Base-by-base conservation (phyloP, 2,329 filamentous ascomycete species). In the Sporothrix luriei region DNA sequence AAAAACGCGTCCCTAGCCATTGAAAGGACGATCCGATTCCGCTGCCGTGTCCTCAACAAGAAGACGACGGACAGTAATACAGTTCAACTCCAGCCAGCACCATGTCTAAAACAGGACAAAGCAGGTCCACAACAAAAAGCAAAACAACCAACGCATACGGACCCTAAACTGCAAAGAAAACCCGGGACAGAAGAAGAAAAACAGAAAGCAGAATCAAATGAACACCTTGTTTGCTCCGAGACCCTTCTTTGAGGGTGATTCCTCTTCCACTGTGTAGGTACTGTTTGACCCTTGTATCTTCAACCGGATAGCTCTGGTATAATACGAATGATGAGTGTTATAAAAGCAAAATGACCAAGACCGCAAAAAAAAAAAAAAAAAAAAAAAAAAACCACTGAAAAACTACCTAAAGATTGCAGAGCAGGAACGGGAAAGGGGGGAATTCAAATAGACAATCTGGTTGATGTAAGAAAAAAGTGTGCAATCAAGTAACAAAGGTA, bases 221-320 rank as follows among this genome's bases (percentile, higher is more conserved):
- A 64, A 64, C 61, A 49, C 61, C 46, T n/a, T 64, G 61, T 19
- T 33, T 49, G 43, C 61, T 49, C 26, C 61, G 61, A 16, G 24
- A 13, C 61, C 46, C 61, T 19, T 40, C 11, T 57, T 9, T 64
- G 16, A 14, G 19, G 16, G 11, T 13, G 26, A 14, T 9, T 21
- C 26, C 14, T 51, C 26, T 38, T 51, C 62, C 62, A 52, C 43
- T 49, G 26, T 65, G 26, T 9, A 65, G 62, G 62, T 65, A 65
- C 62, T 65, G 62, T 51, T 65, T 19, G 24, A 24, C 62, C 61
- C 62, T 65, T 65, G 62, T 38, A 49, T 65, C 46, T 33, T 51
- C 10, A 46, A 19, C 49, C 38, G 40, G 40, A 65, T 65, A 51
- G 62, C 62, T 65, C 62, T 51, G 46, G 26, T 9, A 51, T 21